phyloP scores from a whole-genome alignment of 495 filamentous ascomycete species.

The Neurospora sp. region DNA sequence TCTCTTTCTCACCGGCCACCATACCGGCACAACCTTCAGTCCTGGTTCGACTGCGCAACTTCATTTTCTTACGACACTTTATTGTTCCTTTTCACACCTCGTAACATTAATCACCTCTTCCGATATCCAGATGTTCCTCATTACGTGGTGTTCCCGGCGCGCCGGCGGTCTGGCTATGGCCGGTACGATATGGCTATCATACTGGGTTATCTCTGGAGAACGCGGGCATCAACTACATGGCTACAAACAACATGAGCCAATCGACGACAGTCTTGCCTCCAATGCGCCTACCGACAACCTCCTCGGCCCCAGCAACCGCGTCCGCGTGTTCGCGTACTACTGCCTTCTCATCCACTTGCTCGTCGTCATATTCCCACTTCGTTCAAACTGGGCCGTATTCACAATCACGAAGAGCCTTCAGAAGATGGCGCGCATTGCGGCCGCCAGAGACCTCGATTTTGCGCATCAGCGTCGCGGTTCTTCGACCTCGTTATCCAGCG shows the following conservation, averaged over 20 bases:
- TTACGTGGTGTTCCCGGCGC: slow-evolving; percentile 38
- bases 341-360: slow-evolving; percentile 42
- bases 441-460: slow-evolving; percentile 32
- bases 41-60: not conserved
- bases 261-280: slow-evolving; percentile 30
- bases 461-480: slow-evolving; percentile 37
- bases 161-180: slow-evolving; percentile 40
- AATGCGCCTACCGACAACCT: slow-evolving; percentile 23
- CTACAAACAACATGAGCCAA: slow-evolving; percentile 32
- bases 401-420: slow-evolving; percentile 32
- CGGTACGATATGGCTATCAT: slow-evolving; percentile 29
- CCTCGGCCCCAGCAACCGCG: slow-evolving; percentile 26
- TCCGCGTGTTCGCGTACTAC: slow-evolving; percentile 40
- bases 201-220: slow-evolving; percentile 38
- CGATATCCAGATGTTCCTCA: slow-evolving; percentile 31
- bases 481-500: slow-evolving; percentile 40
- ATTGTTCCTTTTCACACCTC: not conserved
- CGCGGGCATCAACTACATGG: slow-evolving; percentile 30
- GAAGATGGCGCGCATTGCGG: slow-evolving; percentile 29
- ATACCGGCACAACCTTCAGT: not conserved
- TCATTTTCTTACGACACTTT: not conserved
- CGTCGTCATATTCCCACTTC: slow-evolving; percentile 42
- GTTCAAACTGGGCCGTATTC: slow-evolving; percentile 42
- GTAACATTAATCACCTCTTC: not conserved
- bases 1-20: not conserved